phyloP scores from a whole-genome alignment of 2,329 filamentous ascomycete species.

The Fusarium sp. region DNA sequence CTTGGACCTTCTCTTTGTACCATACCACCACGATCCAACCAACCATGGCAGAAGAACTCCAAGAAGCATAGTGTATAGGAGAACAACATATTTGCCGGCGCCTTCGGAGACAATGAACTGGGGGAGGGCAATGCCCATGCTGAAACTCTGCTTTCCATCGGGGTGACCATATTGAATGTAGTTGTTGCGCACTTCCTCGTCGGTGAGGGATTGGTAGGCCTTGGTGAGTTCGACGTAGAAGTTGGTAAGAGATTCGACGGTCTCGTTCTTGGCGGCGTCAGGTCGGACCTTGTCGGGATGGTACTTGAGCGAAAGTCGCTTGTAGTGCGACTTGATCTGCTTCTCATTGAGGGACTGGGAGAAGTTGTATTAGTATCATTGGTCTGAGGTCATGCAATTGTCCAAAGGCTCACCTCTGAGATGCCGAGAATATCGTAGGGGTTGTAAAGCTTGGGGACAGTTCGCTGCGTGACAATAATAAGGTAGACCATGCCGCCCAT shows the following conservation, averaged over 20 bases:
- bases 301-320: conserved; percentile 83
- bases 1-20: conserved; percentile 90
- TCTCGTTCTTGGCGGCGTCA: conserved; percentile 89
- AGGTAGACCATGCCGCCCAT: conserved; percentile 95
- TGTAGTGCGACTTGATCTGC: conserved; percentile 92
- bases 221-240: conserved; percentile 96
- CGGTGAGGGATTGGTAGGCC: conserved; percentile 96
- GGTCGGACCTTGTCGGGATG: conserved; percentile 94
- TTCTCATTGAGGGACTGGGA: conserved; percentile 82
- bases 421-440: conserved; percentile 95
- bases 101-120: conserved; percentile 93
- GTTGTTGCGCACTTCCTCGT: conserved; percentile 97
- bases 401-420: conserved; percentile 71
- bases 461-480: conserved; percentile 81
- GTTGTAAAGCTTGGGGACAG: conserved; percentile 87
- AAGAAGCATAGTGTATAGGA: conserved; percentile 88
- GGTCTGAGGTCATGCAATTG: not conserved
- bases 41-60: conserved; percentile 92
- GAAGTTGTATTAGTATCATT: conserved; percentile 22
- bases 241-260: conserved; percentile 83
- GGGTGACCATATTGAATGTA: conserved; percentile 96
- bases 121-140: conserved; percentile 95
- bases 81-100: conserved; percentile 93
- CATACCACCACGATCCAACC: conserved; percentile 99
- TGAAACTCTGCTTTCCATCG: conserved; percentile 97